phyloP scores from a whole-genome alignment of 2,329 filamentous ascomycete genomes.

The Neoarthrinium moseri region DNA sequence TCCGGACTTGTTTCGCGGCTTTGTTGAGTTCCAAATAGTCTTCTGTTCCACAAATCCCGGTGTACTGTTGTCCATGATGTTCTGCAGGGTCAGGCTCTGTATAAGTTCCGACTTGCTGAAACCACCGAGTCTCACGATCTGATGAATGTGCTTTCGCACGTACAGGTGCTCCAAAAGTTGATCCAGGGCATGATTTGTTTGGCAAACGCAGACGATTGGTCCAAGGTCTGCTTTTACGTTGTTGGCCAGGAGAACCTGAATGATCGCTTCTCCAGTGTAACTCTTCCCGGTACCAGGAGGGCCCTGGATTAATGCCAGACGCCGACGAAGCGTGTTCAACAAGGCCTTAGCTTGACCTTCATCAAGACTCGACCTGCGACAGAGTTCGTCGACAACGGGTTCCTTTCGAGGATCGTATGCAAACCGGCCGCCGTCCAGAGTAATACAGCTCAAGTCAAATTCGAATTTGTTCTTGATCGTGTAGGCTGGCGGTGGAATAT shows the following conservation, averaged over 20 bases:
- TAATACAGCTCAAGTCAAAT: neutral
- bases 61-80: constrained; percentile 8
- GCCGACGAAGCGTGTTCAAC: constrained; percentile 48
- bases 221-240: constrained; percentile 38
- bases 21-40: constrained; percentile 14
- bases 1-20: neutral
- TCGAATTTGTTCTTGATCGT: neutral
- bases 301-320: constrained; percentile 64
- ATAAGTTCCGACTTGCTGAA: constrained; percentile 54
- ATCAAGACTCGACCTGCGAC: constrained; percentile 47
- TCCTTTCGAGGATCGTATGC: constrained; percentile 17
- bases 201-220: constrained; percentile 51
- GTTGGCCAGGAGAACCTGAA: constrained; percentile 50
- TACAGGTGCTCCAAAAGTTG: constrained; percentile 59
- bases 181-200: constrained; percentile 50
- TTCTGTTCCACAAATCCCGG: constrained; percentile 1
- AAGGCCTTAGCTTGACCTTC: constrained; percentile 48
- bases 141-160: constrained; percentile 39
- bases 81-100: constrained; percentile 44
- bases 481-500: constrained; percentile 2
- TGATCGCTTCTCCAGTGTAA: constrained; percentile 57
- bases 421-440: constrained; percentile 12
- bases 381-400: constrained; percentile 21
- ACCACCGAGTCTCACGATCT: constrained; percentile 62
- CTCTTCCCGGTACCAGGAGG: constrained; percentile 71